These are phyloP conservation scores for Anisodus acutangulus DNA, from an alignment of 257 asterid genomes.

Conservation along the genomic window DNA sequence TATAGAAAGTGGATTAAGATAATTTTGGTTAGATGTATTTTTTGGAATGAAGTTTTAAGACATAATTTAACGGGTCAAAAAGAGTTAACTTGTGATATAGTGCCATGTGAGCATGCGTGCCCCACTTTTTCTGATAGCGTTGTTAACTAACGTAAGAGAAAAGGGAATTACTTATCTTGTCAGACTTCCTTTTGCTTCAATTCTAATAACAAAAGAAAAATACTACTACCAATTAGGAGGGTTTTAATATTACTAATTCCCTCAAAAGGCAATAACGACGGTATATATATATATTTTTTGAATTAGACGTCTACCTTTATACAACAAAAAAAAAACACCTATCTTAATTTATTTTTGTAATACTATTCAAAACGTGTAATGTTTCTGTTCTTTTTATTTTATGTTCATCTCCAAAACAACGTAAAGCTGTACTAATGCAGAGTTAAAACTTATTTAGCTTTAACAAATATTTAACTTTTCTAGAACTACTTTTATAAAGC, in stretches of 20 bases:
- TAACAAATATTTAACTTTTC: not conserved
- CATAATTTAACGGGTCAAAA: slow-evolving; percentile 32
- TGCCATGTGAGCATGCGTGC: slow-evolving; percentile 43
- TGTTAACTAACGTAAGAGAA: slow-evolving; percentile 39
- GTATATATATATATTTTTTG: not conserved
- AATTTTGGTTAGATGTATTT: not conserved
- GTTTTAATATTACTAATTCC: not conserved
- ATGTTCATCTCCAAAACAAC: not conserved
- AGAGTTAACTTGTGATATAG: slow-evolving; percentile 32
- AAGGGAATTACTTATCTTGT: slow-evolving; percentile 16
- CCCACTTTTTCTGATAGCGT: slow-evolving; percentile 38
- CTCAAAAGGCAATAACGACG: not conserved
- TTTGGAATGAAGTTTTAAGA: not conserved
- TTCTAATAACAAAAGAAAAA: slow-evolving; percentile 5
- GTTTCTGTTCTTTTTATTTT: not conserved
- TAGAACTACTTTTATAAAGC: not conserved
- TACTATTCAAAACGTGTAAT: not conserved
- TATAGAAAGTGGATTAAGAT: not conserved
- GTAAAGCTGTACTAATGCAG: not conserved
- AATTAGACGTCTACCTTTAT: not conserved
- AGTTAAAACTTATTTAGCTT: not conserved
- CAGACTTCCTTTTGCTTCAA: slow-evolving; percentile 32
- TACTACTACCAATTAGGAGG: not conserved
- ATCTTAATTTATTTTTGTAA: not conserved
- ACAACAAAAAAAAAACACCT: too few species aligned